Conservation (phyloP, 495 filamentous ascomycete species). For the Clavariopsis aquatica region DNA sequence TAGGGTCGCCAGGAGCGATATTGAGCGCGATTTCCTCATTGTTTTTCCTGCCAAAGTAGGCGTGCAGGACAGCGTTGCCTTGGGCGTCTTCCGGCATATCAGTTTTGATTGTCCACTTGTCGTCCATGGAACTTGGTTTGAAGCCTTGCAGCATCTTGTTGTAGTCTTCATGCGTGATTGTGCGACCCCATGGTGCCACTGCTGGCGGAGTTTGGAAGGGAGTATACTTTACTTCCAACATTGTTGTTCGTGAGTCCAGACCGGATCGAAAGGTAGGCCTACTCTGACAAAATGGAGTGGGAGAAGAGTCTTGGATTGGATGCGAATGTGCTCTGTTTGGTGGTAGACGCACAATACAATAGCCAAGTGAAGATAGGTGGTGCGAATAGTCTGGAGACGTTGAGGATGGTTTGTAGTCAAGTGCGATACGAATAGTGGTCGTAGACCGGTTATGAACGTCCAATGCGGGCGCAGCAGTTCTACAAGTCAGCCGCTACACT, state of each 20-base stretch:
- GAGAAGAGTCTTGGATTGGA: neutral
- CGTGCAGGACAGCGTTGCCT: conserved; percentile 6
- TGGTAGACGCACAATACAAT: neutral
- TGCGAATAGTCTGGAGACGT: neutral
- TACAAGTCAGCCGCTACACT: neutral
- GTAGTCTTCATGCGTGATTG: conserved; percentile 2
- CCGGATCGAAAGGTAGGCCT: neutral
- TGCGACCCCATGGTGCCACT: conserved; percentile 4
- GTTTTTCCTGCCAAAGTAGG: neutral
- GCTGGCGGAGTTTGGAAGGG: neutral
- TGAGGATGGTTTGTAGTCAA: neutral
- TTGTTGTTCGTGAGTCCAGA: neutral
- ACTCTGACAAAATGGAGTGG: neutral
- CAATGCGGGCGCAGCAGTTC: neutral
- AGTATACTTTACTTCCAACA: neutral
- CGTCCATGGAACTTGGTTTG: neutral
- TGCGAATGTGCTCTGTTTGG: neutral
- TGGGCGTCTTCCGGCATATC: conserved; percentile 2
- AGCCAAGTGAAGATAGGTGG: neutral
- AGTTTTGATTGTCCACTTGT: conserved; percentile 6
- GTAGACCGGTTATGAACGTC: no score
- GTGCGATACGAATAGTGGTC: neutral
- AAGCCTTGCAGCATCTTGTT: neutral
- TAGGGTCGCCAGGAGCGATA: neutral
- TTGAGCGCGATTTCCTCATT: neutral